These are phyloP conservation scores for Corniculantispora saksenae DNA, from an alignment of 2,329 filamentous ascomycete species.

Conservation along the genomic window DNA sequence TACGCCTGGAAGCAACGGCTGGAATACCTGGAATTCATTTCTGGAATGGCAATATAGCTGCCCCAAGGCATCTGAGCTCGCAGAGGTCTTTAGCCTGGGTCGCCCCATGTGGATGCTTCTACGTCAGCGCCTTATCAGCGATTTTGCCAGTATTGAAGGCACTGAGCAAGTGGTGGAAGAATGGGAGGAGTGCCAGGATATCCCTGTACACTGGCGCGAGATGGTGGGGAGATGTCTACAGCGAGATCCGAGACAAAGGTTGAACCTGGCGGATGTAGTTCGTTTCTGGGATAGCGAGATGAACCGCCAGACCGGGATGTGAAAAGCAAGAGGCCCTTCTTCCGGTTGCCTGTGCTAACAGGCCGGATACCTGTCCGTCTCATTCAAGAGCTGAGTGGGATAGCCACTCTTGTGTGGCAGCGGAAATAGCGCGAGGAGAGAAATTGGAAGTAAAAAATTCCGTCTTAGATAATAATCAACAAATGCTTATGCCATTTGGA, in stretches of 20 bases:
- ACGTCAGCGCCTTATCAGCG: conserved; percentile 13
- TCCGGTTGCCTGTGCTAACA: too few species aligned
- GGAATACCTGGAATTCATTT: conserved; percentile 25
- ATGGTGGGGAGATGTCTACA: conserved; percentile 18
- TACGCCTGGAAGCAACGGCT: conserved; percentile 7
- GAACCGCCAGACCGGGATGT: background rate
- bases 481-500: too few species aligned
- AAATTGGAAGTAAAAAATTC: too few species aligned
- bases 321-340: too few species aligned
- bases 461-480: too few species aligned
- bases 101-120: conserved; percentile 27
- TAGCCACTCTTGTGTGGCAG: too few species aligned
- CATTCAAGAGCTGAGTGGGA: too few species aligned
- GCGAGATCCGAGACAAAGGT: conserved; percentile 22
- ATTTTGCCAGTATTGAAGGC: background rate
- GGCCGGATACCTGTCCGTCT: too few species aligned
- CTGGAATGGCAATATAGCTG: conserved; percentile 23
- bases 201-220: conserved; percentile 20
- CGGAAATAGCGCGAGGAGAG: too few species aligned
- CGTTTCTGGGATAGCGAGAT: background rate
- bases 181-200: conserved; percentile 15
- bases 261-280: conserved; percentile 13
- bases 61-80: conserved; percentile 24
- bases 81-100: conserved; percentile 26
- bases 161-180: background rate